A percentile compares a stretch with the other conserved stretches of the same genome.
phyloP scores from a whole-genome alignment of 2,329 filamentous ascomycete species.

The Monilinia laxa region DNA sequence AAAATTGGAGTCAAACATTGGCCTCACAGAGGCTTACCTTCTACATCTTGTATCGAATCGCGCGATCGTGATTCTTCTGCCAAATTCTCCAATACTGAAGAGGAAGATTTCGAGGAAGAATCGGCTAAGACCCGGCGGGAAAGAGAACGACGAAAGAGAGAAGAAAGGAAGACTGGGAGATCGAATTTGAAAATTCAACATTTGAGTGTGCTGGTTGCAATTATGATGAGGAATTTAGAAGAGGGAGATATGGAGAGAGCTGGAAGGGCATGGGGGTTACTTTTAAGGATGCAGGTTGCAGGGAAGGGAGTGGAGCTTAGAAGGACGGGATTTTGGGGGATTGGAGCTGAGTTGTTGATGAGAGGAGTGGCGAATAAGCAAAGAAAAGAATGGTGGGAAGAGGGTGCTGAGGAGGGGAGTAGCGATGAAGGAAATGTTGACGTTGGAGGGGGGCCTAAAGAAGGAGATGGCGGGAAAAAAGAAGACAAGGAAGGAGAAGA shows the following conservation, averaged over 20 bases:
- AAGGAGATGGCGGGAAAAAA: conserved; percentile 22
- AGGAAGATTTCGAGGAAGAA: conserved; percentile 26
- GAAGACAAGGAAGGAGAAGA: conserved; percentile 19
- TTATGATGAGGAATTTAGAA: conserved; percentile 71
- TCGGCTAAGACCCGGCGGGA: conserved; percentile 27
- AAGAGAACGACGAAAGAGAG: conserved; percentile 19
- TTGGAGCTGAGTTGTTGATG: conserved; percentile 82
- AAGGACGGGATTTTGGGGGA: conserved; percentile 69
- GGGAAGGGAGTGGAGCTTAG: conserved; percentile 66
- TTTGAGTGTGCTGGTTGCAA: conserved; percentile 63
- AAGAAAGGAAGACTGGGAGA: conserved; percentile 21
- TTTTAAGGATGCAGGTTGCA: conserved; percentile 60
- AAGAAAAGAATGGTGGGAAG: conserved; percentile 23
- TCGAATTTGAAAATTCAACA: conserved; percentile 51
- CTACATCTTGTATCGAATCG: not conserved
- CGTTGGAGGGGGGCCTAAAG: conserved; percentile 17
- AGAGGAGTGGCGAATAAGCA: conserved; percentile 43
- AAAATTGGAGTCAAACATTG: conserved; percentile 45
- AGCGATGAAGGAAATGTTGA: conserved; percentile 13
- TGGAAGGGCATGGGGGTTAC: conserved; percentile 70
- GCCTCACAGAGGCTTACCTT: conserved; percentile 50
- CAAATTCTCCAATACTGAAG: not conserved
- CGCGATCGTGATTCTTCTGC: not conserved
- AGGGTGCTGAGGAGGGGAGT: conserved; percentile 6
- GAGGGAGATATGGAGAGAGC: conserved; percentile 70